Base-by-base conservation (phyloP, 2,329 filamentous ascomycete genomes). In the Ophiocordyceps camponoti-floridani region DNA sequence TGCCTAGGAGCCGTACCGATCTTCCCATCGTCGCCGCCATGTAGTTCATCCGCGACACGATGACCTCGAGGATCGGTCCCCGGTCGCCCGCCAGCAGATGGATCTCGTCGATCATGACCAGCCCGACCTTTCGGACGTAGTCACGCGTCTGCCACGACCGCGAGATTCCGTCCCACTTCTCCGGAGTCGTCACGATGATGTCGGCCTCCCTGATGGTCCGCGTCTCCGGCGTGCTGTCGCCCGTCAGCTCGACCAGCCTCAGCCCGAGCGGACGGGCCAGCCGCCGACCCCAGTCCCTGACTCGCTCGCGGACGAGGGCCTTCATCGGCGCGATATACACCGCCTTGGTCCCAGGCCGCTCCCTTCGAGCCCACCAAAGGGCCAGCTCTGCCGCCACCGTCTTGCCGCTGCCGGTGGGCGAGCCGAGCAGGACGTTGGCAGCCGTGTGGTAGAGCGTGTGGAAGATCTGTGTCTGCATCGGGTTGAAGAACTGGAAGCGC, bases 321-420 rank as follows among this genome's bases (percentile, higher is more conserved):
- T 98, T 98, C 93, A 98, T 98, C 0, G 93, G 93, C 2, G 91
- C 91, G 57, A 98, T 96, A 60, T 98, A 98, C 12, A 98, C 91
- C 2, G 98, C 88, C 64, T 98, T 98, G 4, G 87, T 94, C 4
- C 88, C 87, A 1, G 91, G 91, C 43, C 82, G 82, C 58, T 95
- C 88, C 13, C 88, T 79, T 64, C 98, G 96, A 3, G 91, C 89
- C 87, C 88, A 95, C 93, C 93, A 98, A 89, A 98, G 96, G 26
- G 93, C 88, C 48, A 98, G 66, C 58, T 98, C 91, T 43, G 84
- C 87, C 16, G 93, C 91, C 38, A 98, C 84, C 0, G 93, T 98
- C 68, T 98, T 98, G 47, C 91, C 91, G 69, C 87, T 94, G 47
- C 91, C 91, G 0, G 93, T 98, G 0, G 91, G 93, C 2, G 91